These are phyloP conservation scores for Citrullus amarus DNA, from an alignment of 306 rosid genomes.

Conservation along the genomic window DNA sequence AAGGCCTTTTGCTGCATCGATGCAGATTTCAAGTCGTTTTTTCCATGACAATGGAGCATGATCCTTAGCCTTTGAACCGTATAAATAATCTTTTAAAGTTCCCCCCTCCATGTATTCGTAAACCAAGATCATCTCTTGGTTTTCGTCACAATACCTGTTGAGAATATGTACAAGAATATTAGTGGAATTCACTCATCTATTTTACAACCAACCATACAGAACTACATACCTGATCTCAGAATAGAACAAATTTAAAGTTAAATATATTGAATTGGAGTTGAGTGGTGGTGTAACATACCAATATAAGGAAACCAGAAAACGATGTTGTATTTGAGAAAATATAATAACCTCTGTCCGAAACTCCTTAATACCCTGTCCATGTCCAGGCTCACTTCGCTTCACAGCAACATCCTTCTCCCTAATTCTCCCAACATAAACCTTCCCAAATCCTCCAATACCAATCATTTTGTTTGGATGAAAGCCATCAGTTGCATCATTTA, in stretches of 20 bases:
- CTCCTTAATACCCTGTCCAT: slow-evolving; percentile 4
- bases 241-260: neutral
- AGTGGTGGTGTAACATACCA: neutral
- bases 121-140: slow-evolving; percentile 11
- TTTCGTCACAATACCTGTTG: neutral
- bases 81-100: slow-evolving; percentile 1
- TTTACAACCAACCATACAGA: too few relatives aligned
- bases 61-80: neutral
- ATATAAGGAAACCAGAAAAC: neutral
- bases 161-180: too few relatives aligned
- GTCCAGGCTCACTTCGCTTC: slow-evolving; percentile 9
- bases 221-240: too few relatives aligned
- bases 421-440: slow-evolving; percentile 7
- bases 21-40: slow-evolving; percentile 1
- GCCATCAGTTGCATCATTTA: neutral
- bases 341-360: slow-evolving; percentile 10
- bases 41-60: neutral
- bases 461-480: slow-evolving; percentile 1
- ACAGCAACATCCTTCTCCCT: slow-evolving; percentile 8
- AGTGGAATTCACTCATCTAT: too few relatives aligned
- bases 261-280: neutral
- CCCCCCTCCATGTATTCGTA: slow-evolving; percentile 16
- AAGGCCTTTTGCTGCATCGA: slow-evolving; percentile 10
- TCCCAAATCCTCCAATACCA: slow-evolving; percentile 18
- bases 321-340: neutral